These are phyloP conservation scores for Aspergillus taichungensis DNA, from an alignment of 495 filamentous ascomycete genomes.

Conservation along the genomic window DNA sequence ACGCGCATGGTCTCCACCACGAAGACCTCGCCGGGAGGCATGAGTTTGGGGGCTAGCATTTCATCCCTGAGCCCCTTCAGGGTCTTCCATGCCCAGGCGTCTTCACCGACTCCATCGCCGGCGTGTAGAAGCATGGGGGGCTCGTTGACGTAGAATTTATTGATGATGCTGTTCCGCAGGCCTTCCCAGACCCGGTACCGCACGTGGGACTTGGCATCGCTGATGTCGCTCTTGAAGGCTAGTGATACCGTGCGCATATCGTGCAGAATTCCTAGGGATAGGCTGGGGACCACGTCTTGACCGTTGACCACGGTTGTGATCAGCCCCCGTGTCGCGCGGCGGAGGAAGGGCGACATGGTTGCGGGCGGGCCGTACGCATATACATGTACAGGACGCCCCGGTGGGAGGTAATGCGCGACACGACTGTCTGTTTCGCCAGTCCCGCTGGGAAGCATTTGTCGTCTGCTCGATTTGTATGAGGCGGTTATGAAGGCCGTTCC, in stretches of 20 bases:
- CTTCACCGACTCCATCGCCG: slow-evolving; percentile 47
- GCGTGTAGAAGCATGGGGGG: slow-evolving; percentile 34
- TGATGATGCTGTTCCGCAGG: slow-evolving; percentile 39
- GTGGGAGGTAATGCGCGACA: slow-evolving; percentile 44
- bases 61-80: slow-evolving; percentile 56
- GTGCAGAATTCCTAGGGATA: slow-evolving; percentile 66
- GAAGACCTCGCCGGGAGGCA: slow-evolving; percentile 73
- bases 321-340: slow-evolving; percentile 61
- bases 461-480: slow-evolving; percentile 22
- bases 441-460: slow-evolving; percentile 33
- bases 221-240: slow-evolving; percentile 62
- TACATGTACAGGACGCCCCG: slow-evolving; percentile 63
- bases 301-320: slow-evolving; percentile 69
- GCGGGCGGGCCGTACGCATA: slow-evolving; percentile 73
- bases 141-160: slow-evolving; percentile 40
- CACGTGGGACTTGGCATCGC: slow-evolving; percentile 55
- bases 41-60: slow-evolving; percentile 61
- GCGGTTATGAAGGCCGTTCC: slow-evolving; percentile 49
- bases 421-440: slow-evolving; percentile 13
- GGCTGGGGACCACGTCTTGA: slow-evolving; percentile 62
- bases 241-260: slow-evolving; percentile 65
- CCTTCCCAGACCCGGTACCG: slow-evolving; percentile 56
- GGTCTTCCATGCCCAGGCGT: slow-evolving; percentile 62
- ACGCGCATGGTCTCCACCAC: slow-evolving; percentile 56
- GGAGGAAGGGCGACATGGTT: slow-evolving; percentile 62